Evolutionary conservation across 2,329 filamentous ascomycete species (phyloP), one percentile per base, ranked within the genome.

Genomic region (Paraphoma sp.): DNA sequence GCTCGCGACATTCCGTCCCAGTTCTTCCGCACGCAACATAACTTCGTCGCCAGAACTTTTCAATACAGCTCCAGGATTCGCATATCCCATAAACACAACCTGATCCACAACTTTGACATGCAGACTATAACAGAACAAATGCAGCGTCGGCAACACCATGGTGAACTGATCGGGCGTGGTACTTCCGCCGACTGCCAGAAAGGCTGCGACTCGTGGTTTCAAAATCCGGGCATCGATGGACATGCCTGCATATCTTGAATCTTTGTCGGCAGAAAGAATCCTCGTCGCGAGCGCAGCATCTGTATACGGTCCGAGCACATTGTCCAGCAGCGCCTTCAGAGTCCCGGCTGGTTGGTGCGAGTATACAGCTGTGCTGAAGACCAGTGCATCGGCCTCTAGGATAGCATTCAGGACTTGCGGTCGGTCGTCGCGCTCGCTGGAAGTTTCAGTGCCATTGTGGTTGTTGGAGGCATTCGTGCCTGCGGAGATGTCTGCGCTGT

Each of bases 161-260:
- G 56, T 48, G 12, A 59, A 59, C 36, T 59, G 56, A 38, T 59
- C 56, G 4, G 53, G 49, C 43, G 56, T 59, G 10, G 53, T 59
- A 9, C 42, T 48, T 1, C 53, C 56, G 7, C 56, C 56, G 1
- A 56, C 50, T 4, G 49, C 50, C 9, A 59, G 29, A 17, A 59
- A 59, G 0, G 38, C 56, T 3, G 36, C 40, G 3, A 59, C 49
- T 1, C 56, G 36, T 1, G 56, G 53, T 12, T 51, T 50, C 6
- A 59, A 31, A 8, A 59, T 44, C 3, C 56, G 49, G n/a, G n/a
- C 17, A 23, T 59, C 56, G 17, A 53, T 42, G 16, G 3, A 18
- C 53, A 56, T 56, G 11, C 2, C 6, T 1, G 29, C 18, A 18
- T 44, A 59, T 4, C 29, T 50, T 4, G 48, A 9, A 3, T 53